Evolutionary conservation across 1,284 basidiomycete species (phyloP), one percentile per base, ranked within the genome.

Genomic region (Agaricales sp.): DNA sequence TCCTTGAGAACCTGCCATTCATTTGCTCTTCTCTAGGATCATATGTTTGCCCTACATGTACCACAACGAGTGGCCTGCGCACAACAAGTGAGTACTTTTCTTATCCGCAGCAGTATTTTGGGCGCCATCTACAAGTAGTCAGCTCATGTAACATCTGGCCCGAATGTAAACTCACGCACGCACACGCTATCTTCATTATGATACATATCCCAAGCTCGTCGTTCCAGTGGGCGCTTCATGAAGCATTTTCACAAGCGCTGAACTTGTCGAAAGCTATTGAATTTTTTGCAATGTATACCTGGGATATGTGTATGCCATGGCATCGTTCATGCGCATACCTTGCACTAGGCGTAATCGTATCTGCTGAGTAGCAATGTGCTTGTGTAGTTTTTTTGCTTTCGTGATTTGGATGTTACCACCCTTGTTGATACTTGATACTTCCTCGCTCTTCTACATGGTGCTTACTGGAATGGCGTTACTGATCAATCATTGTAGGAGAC

Each of bases 11-110:
- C 53, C 49, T 49, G 58, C 52, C 55, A 52, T 51, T 14, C 46
- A 48, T 39, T 37, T 4, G 45, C 8, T 41, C 35, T 49, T 43
- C 45, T 39, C 43, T 54, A 89, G 87, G 73, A 65, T 64, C 79
- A 49, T 90, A 80, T 66, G 68, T 87, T 51, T 90, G 87, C 63
- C 71, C 79, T 49, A 61, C 76, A 45, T 89, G 87, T 68, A 69
- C 75, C 52, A 64, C 73, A 57, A 73, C 69, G 54, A 84, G 83
- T 52, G 80, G 82, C 55, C 73, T 73, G 57, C 73, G 69, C 63
- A 80, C 77, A 65, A 75, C 82, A 67, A 81, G 87, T 90, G 85
- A 89, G 87, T 88, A 65, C 70, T 62, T 16, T 59, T 62, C 57
- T 59, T 18, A 6, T 41, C 16, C 13, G 16, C 39, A 41, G 39